These are phyloP conservation scores for Chlamydomonas applanata DNA, from an alignment of 139 green algal species.

Conservation along the genomic window DNA sequence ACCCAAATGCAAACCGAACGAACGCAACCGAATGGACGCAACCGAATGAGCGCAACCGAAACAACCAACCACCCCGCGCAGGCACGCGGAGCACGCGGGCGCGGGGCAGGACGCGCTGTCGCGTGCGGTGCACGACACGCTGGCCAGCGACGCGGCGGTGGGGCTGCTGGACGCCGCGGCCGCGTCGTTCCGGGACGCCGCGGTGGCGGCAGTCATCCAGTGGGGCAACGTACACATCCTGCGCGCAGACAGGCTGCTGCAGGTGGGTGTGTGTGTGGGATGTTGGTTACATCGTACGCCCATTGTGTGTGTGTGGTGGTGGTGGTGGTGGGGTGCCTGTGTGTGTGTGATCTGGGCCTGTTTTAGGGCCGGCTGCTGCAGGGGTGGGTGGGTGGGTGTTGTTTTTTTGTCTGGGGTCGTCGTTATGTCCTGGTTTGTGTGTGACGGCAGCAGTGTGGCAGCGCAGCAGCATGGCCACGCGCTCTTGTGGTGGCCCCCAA, in stretches of 20 bases:
- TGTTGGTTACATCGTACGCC: too few relatives aligned
- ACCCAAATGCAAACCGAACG: too few relatives aligned
- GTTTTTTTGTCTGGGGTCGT: too few relatives aligned
- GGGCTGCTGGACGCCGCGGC: conserved; percentile 76
- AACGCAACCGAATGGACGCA: neutral
- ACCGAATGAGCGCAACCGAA: neutral
- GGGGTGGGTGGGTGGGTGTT: too few relatives aligned
- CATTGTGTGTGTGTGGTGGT: too few relatives aligned
- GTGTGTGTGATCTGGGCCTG: too few relatives aligned
- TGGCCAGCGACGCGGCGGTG: conserved; percentile 54
- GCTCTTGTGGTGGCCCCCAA: too few relatives aligned
- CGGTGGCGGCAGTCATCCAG: conserved; percentile 50
- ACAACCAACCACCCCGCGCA: conserved; percentile 8
- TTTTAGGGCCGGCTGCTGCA: too few relatives aligned
- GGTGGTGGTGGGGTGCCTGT: too few relatives aligned
- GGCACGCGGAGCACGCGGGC: conserved; percentile 76
- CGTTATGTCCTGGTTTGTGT: too few relatives aligned
- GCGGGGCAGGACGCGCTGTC: conserved; percentile 46
- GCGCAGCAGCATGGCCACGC: too few relatives aligned
- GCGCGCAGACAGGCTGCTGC: conserved; percentile 6
- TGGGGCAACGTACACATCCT: conserved; percentile 69
- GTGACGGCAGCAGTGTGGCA: too few relatives aligned
- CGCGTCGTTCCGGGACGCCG: conserved; percentile 77
- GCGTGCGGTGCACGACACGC: conserved; percentile 57
- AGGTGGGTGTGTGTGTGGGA: neutral